These are phyloP conservation scores for Trichoderma oligosporum DNA, from an alignment of 2,329 filamentous ascomycete species.

Conservation along the genomic window DNA sequence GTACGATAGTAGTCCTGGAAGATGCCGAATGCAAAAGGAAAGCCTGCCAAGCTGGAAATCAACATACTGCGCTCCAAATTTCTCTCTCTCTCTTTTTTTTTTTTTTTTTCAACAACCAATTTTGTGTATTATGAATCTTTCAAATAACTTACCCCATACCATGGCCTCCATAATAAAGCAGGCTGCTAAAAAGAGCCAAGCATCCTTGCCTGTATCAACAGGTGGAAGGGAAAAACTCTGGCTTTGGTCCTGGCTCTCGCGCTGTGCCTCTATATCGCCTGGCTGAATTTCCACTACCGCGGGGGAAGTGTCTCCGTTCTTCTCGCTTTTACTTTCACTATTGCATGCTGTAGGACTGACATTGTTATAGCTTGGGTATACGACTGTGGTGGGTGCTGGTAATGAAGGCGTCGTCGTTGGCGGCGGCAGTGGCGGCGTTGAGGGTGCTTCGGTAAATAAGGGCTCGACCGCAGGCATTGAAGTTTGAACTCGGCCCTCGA, in stretches of 20 bases:
- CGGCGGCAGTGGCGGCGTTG: background rate
- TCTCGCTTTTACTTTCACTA: background rate
- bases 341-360: background rate
- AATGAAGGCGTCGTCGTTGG: background rate
- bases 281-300: background rate
- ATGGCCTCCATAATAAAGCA: slow-evolving; percentile 34
- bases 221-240: slow-evolving; percentile 28
- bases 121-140: too few relatives aligned
- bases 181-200: slow-evolving; percentile 34
- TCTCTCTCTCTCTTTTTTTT: too few relatives aligned
- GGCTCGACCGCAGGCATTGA: slow-evolving; percentile 12
- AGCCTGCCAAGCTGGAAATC: too few relatives aligned
- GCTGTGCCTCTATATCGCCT: background rate
- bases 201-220: slow-evolving; percentile 33
- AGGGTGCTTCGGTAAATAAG: background rate
- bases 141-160: slow-evolving; percentile 33
- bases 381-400: background rate
- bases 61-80: too few relatives aligned
- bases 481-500: too few relatives aligned
- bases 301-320: background rate
- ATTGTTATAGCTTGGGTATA: background rate
- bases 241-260: background rate
- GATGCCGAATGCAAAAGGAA: slow-evolving; percentile 65
- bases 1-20: slow-evolving; percentile 67
- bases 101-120: background rate